These are phyloP conservation scores for Sporisorium graminicola DNA, from an alignment of 1,284 basidiomycete species.

Conservation along the genomic window DNA sequence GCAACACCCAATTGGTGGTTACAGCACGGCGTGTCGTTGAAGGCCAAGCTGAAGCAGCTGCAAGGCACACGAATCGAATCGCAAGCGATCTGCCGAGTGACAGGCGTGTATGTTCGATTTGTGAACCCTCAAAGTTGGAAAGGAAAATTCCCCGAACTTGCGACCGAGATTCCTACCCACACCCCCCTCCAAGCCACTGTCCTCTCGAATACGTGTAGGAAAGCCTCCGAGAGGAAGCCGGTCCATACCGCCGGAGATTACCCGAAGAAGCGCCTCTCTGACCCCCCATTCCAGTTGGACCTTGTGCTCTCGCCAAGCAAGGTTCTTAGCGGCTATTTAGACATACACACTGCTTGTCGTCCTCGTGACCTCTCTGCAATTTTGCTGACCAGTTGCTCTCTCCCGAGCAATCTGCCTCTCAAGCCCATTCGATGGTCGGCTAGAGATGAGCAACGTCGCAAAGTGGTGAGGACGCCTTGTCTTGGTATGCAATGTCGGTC, in stretches of 20 bases:
- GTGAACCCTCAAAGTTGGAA: not conserved
- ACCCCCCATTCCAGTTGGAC: not conserved
- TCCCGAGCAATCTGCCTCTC: not conserved
- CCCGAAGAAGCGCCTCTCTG: not conserved
- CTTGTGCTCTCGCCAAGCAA: not conserved
- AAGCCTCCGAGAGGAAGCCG: not conserved
- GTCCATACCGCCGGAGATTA: not conserved
- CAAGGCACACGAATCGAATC: slow-evolving; percentile 2
- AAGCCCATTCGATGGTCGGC: not conserved
- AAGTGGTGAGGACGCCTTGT: not conserved
- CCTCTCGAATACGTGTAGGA: not conserved
- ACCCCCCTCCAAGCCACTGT: not conserved
- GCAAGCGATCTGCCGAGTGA: not conserved
- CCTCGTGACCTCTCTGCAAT: not conserved
- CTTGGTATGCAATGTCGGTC: not conserved
- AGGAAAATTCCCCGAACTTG: not conserved
- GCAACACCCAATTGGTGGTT: not conserved
- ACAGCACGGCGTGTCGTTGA: not conserved
- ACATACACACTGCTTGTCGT: not conserved
- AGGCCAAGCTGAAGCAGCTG: not conserved
- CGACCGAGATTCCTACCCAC: no score
- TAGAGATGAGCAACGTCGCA: not conserved
- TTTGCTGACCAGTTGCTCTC: not conserved
- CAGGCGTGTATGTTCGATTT: not conserved
- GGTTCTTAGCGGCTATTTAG: not conserved